These are phyloP conservation scores for Xylaria sp. DNA, from an alignment of 2,329 filamentous ascomycete genomes.

Conservation along the genomic window DNA sequence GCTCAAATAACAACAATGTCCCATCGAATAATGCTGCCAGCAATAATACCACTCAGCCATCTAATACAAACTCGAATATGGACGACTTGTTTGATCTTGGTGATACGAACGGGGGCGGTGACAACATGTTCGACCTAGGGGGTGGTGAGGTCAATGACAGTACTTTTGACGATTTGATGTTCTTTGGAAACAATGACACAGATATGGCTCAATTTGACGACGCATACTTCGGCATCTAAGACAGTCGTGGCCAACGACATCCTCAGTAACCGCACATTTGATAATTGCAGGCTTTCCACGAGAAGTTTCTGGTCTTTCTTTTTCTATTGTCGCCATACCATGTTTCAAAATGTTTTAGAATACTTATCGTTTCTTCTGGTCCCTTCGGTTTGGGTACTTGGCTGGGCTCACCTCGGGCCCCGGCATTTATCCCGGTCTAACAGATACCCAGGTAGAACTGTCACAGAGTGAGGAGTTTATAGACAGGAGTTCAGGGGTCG, in stretches of 20 bases:
- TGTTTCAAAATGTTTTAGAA: no score
- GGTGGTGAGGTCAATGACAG: slow-evolving; percentile 45
- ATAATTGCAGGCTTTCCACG: background rate
- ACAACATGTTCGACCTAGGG: slow-evolving; percentile 49
- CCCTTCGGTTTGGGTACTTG: background rate
- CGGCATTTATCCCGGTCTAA: no score
- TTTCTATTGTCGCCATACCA: no score
- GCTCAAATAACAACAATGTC: slow-evolving; percentile 11
- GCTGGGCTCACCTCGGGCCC: background rate
- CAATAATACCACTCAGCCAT: slow-evolving; percentile 12
- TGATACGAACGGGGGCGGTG: slow-evolving; percentile 40
- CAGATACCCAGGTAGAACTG: no score
- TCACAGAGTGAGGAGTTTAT: no score
- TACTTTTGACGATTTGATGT: slow-evolving; percentile 58
- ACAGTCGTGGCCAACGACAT: background rate
- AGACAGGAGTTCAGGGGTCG: no score
- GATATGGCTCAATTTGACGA: slow-evolving; percentile 56
- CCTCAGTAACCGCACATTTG: background rate
- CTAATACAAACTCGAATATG: slow-evolving; percentile 39
- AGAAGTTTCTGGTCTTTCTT: background rate
- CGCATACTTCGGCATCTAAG: slow-evolving; percentile 50
- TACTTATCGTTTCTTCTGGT: background rate
- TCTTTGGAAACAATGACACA: slow-evolving; percentile 51
- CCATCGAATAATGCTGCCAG: slow-evolving; percentile 19
- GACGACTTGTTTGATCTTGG: slow-evolving; percentile 56